Evolutionary conservation across 257 asterid genomes (phyloP), one percentile per base, ranked within the genome.

Genomic region (Hygrophila difformis): DNA sequence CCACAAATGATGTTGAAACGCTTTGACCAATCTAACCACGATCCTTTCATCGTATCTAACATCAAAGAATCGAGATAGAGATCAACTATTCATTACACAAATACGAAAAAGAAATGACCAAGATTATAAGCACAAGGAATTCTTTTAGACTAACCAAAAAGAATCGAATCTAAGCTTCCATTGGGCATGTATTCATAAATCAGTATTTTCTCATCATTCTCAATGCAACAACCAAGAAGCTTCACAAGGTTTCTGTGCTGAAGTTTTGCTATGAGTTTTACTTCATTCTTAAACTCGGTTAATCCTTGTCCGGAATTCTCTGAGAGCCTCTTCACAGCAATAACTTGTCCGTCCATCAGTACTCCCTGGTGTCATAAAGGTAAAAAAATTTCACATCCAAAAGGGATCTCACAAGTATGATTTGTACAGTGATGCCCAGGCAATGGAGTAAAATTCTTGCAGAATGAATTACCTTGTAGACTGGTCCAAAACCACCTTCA

Each of bases 401-500:
- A 5, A 26, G 8, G 31, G 8, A n/a, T n/a, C n/a, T n/a, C n/a
- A n/a, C n/a, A n/a, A n/a, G n/a, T n/a, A n/a, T n/a, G n/a, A n/a
- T 3, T 3, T 5, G 4, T 26, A 5, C 31, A 26, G 31, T 26
- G 7, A 5, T 26, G 4, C 31, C n/a, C n/a, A n/a, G n/a, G n/a
- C n/a, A 8, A 26, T 26, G 4, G 8, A 26, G 0, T 26, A 3
- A 26, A 3, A 8, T 5, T 26, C 4, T 26, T 26, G 31, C 0
- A 26, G 0, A 26, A 26, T 5, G 37, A 33, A 33, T 4, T 44
- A 65, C 73, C 73, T 61, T 57, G 62, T 61, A 70, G 22, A 65
- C 77, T 26, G 60, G 77, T 23, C 77, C 70, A 41, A 52, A 70
- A 12, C 77, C 77, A 15, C 77, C 77, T 70, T 70, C 72, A 8